Evolutionary conservation across 2,329 filamentous ascomycete species (phyloP), one percentile per base, ranked within the genome.

Genomic region (Beauveria rudraprayagi): DNA sequence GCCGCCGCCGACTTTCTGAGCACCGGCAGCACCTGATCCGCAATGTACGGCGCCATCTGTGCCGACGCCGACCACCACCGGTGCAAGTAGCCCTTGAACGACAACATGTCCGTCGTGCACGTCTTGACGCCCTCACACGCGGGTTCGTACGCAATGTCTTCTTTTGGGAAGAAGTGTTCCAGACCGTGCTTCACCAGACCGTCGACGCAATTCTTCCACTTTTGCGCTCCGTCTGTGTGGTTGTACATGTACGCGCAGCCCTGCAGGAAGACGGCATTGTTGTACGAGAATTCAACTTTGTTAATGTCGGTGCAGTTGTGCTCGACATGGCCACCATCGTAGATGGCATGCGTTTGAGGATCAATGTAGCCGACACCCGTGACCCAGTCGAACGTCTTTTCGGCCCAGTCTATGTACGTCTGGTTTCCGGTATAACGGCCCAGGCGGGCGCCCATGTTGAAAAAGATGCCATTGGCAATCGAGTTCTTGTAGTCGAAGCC

Each of bases 401-500:
- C 78, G 1, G 87, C 88, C 78, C 84, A 86, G 6, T 85, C 76
- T 2, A 78, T 76, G 66, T 90, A 91, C 0, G 86, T 87, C 1
- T 76, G 67, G 67, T 91, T 88, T 37, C 76, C 77, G 0, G 87
- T 90, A 72, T 90, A 92, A 10, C 85, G 81, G 0, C 86, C 88
- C 11, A 93, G 79, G 9, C 90, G 83, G 17, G 89, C 83, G n/a
- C 80, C 83, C 22, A 87, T 72, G 69, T 87, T 84, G 75, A 87
- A 86, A 71, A 86, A 84, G 67, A 80, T 81, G 50, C 82, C 83
- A 64, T 85, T 86, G 26, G 83, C 81, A 61, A 85, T 80, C 62
- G 75, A 77, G 72, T 87, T 87, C 71, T 87, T 94, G 78, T 92
- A 92, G 68, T 87, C 80, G 72, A 90, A 93, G 40, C 90, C 90